A percentile compares a stretch with the other conserved stretches of the same genome.
These are phyloP conservation scores for Comarum palustre DNA, from an alignment of 306 rosid genomes.

Conservation along the genomic window DNA sequence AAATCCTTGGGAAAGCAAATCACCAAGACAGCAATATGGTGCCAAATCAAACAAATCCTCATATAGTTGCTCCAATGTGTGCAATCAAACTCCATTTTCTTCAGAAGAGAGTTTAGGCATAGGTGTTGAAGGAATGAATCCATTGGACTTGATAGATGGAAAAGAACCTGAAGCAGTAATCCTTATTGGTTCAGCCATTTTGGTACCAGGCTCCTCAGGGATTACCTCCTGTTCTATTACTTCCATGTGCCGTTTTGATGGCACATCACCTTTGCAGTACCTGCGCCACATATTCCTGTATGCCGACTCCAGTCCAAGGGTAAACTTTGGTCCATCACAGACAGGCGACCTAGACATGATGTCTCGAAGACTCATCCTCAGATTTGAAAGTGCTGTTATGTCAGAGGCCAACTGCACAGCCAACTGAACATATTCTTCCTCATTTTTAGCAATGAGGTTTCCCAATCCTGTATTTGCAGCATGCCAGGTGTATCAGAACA, in stretches of 20 bases:
- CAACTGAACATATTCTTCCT: conserved; percentile 81
- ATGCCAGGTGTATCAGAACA: neutral
- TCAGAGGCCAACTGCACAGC: conserved; percentile 86
- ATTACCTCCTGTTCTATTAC: conserved; percentile 40
- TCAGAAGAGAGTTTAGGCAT: conserved; percentile 28
- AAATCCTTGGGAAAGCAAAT: conserved; percentile 26
- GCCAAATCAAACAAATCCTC: conserved; percentile 30
- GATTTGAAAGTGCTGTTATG: conserved; percentile 59
- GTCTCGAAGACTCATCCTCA: conserved; percentile 80
- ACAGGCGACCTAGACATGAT: conserved; percentile 80
- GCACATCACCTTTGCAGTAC: conserved; percentile 90
- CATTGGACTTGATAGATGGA: conserved; percentile 57
- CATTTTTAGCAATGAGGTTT: conserved; percentile 67
- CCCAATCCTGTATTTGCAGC: conserved; percentile 52
- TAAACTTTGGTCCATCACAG: conserved; percentile 73
- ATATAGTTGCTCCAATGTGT: conserved; percentile 5
- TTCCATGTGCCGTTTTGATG: conserved; percentile 62
- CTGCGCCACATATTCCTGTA: conserved; percentile 80
- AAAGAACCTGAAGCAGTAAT: conserved; percentile 30
- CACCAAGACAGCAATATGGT: conserved; percentile 31
- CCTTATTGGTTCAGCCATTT: conserved; percentile 34
- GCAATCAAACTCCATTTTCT: conserved; percentile 55
- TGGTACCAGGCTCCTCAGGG: conserved; percentile 29
- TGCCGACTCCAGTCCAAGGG: conserved; percentile 59
- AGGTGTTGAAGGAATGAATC: conserved; percentile 36